Base-by-base conservation (phyloP, 2,329 filamentous ascomycete species). In the Beauveria pseudobassiana region DNA sequence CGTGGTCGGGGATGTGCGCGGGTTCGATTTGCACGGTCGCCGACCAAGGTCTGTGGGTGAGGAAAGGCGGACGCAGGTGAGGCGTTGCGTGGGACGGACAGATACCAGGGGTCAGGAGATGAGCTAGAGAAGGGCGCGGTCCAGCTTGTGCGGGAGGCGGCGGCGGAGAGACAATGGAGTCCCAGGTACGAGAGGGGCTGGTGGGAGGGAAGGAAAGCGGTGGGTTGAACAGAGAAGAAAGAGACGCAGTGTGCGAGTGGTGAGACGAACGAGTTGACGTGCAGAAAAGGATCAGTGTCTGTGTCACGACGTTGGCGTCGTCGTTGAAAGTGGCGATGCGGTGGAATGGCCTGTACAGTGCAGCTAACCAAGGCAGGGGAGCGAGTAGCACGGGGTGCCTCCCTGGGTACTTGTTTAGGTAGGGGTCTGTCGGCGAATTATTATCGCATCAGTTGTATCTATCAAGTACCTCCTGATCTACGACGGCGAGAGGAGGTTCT, bases 21-120 rank as follows among this genome's bases (percentile, higher is more conserved):
- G 28, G 9, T 16, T 59, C 34, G 45, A 50, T 50, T 42, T 58
- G 55, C 34, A 59, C 46, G 34, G 46, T 43, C 56, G 34, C 28
- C 56, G 46, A 59, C 46, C 34, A 14, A 51, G 28, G 56, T 50
- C 56, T 59, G 34, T 51, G 46, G 34, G 46, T 43, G 56, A 59
- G 46, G 46, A 50, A 43, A 43, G 56, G 46, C 54, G 54, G 26
- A 20, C 24, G 53, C 22, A 30, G 28, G 30, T 9, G 45, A 58
- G 55, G 55, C 45, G 30, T 34, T 49, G 55, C 26, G 55, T 58
- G 55, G 55, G 55, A 58, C 43, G 22, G 9, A 42, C 24, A 34
- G 51, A 18, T 7, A 24, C 56, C 56, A 59, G 56, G 56, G 56
- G 56, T 51, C 18, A 51, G 56, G 56, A 51, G 34, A 43, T n/a